Percentiles rank a stretch among this genome's conserved stretches.
phyloP scores from a whole-genome alignment of 140 eudicot species.

The Oenanthe javanica region DNA sequence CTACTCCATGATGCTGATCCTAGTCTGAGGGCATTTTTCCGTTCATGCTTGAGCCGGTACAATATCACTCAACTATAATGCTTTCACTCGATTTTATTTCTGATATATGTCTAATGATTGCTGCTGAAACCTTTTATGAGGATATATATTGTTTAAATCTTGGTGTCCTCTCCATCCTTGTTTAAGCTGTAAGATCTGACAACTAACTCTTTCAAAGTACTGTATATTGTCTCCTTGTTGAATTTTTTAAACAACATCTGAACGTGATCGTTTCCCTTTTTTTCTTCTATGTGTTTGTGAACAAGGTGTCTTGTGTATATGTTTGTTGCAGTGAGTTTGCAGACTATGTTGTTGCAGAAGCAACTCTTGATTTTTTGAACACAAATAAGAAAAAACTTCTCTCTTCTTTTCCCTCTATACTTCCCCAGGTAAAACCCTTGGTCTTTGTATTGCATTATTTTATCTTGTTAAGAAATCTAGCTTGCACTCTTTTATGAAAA shows the following conservation, averaged over 20 bases:
- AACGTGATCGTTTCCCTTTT: background rate
- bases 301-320: conserved; percentile 6
- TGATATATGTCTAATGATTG: background rate
- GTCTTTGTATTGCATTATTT: background rate
- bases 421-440: conserved; percentile 61
- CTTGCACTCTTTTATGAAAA: background rate
- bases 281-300: too few species aligned
- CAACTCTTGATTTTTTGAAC: conserved; percentile 70
- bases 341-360: conserved; percentile 85
- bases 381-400: conserved; percentile 57
- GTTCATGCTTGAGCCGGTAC: conserved; percentile 94
- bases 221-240: background rate
- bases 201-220: too few species aligned
- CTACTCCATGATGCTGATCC: conserved; percentile 97
- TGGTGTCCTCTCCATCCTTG: background rate
- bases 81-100: background rate
- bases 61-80: conserved; percentile 5
- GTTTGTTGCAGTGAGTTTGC: conserved; percentile 87
- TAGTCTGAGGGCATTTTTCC: conserved; percentile 68
- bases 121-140: too few species aligned
- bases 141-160: background rate
- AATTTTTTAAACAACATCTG: background rate
- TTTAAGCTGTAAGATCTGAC: too few species aligned
- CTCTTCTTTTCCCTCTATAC: conserved; percentile 59
- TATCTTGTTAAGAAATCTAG: background rate